Base-by-base conservation (phyloP, 306 rosid species). In the Rosa multiflora region DNA sequence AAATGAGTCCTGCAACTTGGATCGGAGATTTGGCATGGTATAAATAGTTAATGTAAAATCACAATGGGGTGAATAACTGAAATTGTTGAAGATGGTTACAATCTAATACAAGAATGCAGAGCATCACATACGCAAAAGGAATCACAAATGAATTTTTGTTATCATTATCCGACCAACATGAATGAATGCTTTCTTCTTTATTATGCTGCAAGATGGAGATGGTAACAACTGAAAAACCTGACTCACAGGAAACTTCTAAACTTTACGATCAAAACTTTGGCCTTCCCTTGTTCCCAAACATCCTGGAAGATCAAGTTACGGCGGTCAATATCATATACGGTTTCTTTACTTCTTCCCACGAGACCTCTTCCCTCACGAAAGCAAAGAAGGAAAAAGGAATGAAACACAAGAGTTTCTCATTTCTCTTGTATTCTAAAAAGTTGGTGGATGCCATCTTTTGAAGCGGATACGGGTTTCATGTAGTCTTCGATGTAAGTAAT, bases 391-490 rank as follows among this genome's bases (percentile, higher is more conserved):
- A 6, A 9, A 17, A 17, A 20, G 48, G 15, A 1, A 8, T 37
- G 47, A 10, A 3, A 39, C 14, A 67, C 0, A 56, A 8, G 13
- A 37, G 11, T 66, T 4, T 15, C 23, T 21, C 10, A 6, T 13
- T 39, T 67, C 72, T 40, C 49, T 23, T 23, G 72, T 67, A 9
- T 18, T n/a, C 29, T 43, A 9, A 67, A 9, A 67, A 0, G 72
- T 49, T 67, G 48, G 48, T 18, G 72, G 15, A 40, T 40, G 8
- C 86, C 87, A 81, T 95, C 98, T 86, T 91, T 95, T 20, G 98
- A 40, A 95, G 20, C 18, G 99, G 99, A 70, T 95, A 95, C 42
- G 96, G 99, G 58, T 89, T 80, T 91, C 97, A 10, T 91, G 83
- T 75, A 0, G 78, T 91, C 94, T 85, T 92, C 97, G 47, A 95